Percentiles rank a stretch among this genome's conserved stretches.
These are phyloP conservation scores for Penicillium capsulatum DNA, from an alignment of 2,329 filamentous ascomycete species.

Conservation along the genomic window DNA sequence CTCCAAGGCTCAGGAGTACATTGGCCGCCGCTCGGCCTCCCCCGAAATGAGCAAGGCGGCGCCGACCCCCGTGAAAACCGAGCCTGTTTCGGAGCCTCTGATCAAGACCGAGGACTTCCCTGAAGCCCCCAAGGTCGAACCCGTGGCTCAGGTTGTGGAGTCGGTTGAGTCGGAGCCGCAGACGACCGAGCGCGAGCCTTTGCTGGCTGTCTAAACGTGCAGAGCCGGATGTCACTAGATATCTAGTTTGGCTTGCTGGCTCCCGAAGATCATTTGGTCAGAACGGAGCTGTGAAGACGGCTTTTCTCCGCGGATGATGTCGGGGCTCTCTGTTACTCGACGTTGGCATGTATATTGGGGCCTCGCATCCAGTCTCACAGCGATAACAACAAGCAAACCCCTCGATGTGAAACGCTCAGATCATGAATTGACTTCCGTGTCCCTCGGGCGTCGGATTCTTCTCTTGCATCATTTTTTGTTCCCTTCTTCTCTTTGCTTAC, in stretches of 20 bases:
- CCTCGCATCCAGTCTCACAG: constrained; percentile 4
- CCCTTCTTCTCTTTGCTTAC: constrained; percentile 3
- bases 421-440: constrained; percentile 13
- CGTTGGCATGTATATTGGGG: constrained; percentile 10
- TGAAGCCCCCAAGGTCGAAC: constrained; percentile 42
- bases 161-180: constrained; percentile 29
- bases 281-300: background rate
- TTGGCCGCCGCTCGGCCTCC: constrained; percentile 40
- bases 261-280: background rate
- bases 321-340: constrained; percentile 6
- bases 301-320: constrained; percentile 10
- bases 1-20: constrained; percentile 56
- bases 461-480: constrained; percentile 7
- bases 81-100: constrained; percentile 35
- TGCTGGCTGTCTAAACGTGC: constrained; percentile 27
- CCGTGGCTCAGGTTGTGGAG: constrained; percentile 24
- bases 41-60: constrained; percentile 30
- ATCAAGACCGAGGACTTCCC: constrained; percentile 51
- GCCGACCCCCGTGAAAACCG: constrained; percentile 15
- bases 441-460: constrained; percentile 7
- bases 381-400: constrained; percentile 11
- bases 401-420: constrained; percentile 13
- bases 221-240: background rate
- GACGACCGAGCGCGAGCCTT: constrained; percentile 32
- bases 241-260: background rate